phyloP scores from a whole-genome alignment of 768 basidiomycete genomes.

The Amanita exitialis region DNA sequence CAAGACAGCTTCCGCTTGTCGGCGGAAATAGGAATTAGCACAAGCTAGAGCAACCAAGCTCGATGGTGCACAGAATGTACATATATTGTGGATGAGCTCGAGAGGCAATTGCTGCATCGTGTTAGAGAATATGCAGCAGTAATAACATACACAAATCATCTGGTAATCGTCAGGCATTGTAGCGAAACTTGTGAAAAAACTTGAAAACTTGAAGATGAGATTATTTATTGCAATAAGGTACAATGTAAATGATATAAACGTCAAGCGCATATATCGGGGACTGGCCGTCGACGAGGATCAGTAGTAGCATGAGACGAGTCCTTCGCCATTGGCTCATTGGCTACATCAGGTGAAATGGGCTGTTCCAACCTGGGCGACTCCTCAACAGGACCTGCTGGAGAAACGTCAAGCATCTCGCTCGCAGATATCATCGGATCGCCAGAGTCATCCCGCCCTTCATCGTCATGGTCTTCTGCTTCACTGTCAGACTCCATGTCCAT shows the following conservation, averaged over 20 bases:
- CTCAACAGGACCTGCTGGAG: not conserved
- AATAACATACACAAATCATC: not conserved
- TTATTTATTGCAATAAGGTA: not conserved
- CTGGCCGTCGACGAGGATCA: slow-evolving; percentile 5
- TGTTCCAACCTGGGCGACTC: not conserved
- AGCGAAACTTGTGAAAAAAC: too few species aligned
- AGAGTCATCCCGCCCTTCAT: not conserved
- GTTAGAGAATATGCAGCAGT: not conserved
- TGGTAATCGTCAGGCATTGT: too few species aligned
- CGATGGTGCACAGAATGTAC: not conserved
- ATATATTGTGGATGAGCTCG: not conserved
- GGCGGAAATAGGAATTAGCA: not conserved
- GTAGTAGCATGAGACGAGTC: not conserved
- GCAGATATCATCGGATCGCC: not conserved
- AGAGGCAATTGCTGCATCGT: not conserved
- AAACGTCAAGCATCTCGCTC: not conserved
- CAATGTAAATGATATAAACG: not conserved
- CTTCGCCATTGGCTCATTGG: slow-evolving; percentile 6
- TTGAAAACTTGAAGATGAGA: too few species aligned
- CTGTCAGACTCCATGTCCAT: slow-evolving; percentile 7
- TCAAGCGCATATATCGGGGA: not conserved
- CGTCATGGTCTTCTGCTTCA: not conserved
- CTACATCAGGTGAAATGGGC: slow-evolving; percentile 1
- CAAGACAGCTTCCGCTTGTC: not conserved
- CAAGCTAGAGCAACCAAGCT: not conserved